Conservation (phyloP, 1,139 yeast genomes). For the Keqinozyma sinolaborantium region DNA sequence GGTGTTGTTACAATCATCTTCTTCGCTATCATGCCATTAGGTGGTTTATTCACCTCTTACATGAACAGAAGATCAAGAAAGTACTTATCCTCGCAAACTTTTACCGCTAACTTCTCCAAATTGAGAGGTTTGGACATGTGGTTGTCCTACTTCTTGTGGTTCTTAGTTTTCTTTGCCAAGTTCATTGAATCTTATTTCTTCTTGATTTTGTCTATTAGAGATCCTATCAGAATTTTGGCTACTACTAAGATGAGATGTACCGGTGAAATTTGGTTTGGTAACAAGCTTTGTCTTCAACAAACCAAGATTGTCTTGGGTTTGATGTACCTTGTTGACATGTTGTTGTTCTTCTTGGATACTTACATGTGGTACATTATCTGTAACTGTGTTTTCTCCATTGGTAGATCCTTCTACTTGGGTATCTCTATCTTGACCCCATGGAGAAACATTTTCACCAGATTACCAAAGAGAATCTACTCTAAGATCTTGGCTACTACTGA, state of each 20-base stretch:
- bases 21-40: conserved; percentile 94
- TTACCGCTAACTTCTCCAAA: conserved; percentile 86
- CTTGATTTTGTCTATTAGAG: conserved; percentile 85
- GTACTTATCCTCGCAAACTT: conserved; percentile 91
- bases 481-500: conserved; percentile 96
- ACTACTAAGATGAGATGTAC: conserved; percentile 49
- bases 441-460: conserved; percentile 96
- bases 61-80: conserved; percentile 85
- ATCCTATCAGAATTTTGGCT: conserved; percentile 75
- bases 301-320: conserved; percentile 84
- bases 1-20: conserved; percentile 80
- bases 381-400: conserved; percentile 93
- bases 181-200: conserved; percentile 88
- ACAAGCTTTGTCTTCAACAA: conserved; percentile 74
- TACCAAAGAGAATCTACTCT: conserved; percentile 97
- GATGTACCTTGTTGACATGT: conserved; percentile 87
- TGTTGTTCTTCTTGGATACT: conserved; percentile 96
- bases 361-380: conserved; percentile 97
- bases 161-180: conserved; percentile 84
- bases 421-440: conserved; percentile 97
- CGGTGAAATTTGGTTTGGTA: conserved; percentile 90
- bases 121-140: conserved; percentile 90
- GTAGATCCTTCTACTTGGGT: conserved; percentile 97
- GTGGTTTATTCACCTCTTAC: conserved; percentile 93
- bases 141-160: conserved; percentile 92